Evolutionary conservation across 495 filamentous ascomycete genomes (phyloP), one percentile per base, ranked within the genome.

Genomic region (Penicillium soppii): DNA sequence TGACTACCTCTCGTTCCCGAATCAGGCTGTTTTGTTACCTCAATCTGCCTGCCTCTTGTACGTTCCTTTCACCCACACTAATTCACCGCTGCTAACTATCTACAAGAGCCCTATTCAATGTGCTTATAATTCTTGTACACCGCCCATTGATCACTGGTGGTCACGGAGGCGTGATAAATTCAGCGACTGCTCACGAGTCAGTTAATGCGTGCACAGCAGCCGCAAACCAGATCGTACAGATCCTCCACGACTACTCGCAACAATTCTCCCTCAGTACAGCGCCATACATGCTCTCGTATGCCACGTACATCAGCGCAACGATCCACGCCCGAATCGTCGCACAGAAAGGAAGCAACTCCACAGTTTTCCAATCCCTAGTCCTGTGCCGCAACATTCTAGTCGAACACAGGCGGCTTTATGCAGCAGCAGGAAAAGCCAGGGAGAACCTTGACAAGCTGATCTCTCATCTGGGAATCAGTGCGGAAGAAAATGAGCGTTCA

Each of bases 251-350:
- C 35, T 68, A 68, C 30, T 56, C 60, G 5, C 47, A 54, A 21
- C 52, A 60, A 16, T 68, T 63, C 30, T 57, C 62, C 10, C 54
- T 68, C 21, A 53, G 46, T 21, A 59, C 52, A 4, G 64, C 66
- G 8, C 66, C 66, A 1, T 69, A 67, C 45, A 57, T 69, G 55
- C 52, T 69, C 0, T 69, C 66, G 1, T 69, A 69, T 37, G 62
- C 66, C 0, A 69, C 66, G 0, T 69, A 69, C 32, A 65, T 69
- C 43, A 62, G 61, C 33, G 66, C 66, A 19, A 69, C 64, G 1
- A 67, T 69, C 20, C 64, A 69, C 38, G 66, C 60, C 5, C 53
- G 62, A 2, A 60, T 69, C 8, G 62, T 58, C 8, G 62, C 62
- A 4, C 62, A 63, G 12, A 65, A 63, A 27, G 59, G 62, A 19